Base-by-base conservation (phyloP, 2,329 filamentous ascomycete genomes). In the Cytospora piceicola region DNA sequence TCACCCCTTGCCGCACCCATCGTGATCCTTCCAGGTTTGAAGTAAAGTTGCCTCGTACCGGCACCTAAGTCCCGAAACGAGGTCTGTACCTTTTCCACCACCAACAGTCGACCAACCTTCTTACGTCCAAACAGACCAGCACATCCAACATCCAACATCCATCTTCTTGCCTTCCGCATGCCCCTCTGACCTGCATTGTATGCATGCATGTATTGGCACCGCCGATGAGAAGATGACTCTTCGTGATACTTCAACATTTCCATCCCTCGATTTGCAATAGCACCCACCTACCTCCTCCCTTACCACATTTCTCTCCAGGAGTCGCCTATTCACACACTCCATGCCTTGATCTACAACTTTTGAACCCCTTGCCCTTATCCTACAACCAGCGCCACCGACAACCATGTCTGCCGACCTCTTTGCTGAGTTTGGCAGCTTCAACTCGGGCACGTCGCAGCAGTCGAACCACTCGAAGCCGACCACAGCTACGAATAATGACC, bases 361-460 rank as follows among this genome's bases (percentile, higher is more conserved):
- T 61, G 55, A 53, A 56, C 51, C 58, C 12, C 61, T 42, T 14
- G 56, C 52, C 57, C 61, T n/a, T 63, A 55, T 39, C 36, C 58
- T 58, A 59, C 30, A 61, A 22, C 57, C 20, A 53, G n/a, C 39
- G 54, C 55, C 61, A 54, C 42, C 24, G 66, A 69, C 55, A 24
- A 69, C 42, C 67, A 90, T 89, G 87, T 90, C 87, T 70, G 85
- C 86, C 68, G 86, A 89, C 75, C 82, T 90, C 65, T 87, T 89
- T 72, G 87, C 86, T 63, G 85, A 87, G 70, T 88, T 90, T 70
- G 85, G 84, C 72, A 79, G 77, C 71, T 77, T 81, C 69, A 80
- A 83, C 61, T 76, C 73, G 63, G 74, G 72, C 67, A 69, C 75
- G 55, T 70, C 71, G n/a, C 68, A 69, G 30, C 71, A 72, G 46